These are phyloP conservation scores for Symbiodinium pilosum DNA, from an alignment of 73 alveolate species.

Conservation along the genomic window DNA sequence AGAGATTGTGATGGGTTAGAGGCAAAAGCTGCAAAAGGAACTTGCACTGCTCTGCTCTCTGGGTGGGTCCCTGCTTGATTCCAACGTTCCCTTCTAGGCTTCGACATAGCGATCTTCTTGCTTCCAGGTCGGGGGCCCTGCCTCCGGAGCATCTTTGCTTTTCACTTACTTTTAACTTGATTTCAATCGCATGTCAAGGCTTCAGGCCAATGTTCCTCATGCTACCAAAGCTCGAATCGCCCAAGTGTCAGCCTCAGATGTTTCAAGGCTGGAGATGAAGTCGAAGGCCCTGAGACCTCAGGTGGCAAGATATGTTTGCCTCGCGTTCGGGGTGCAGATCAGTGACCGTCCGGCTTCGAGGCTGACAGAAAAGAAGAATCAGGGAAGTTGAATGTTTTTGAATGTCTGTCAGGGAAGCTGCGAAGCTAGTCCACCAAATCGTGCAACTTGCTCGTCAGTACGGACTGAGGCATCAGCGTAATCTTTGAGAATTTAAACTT, in stretches of 20 bases:
- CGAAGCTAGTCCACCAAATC: neutral
- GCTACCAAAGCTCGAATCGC: neutral
- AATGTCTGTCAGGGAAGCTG: neutral
- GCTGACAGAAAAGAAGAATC: neutral
- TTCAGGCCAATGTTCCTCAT: too few species aligned
- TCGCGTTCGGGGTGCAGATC: neutral
- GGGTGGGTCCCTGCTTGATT: too few species aligned
- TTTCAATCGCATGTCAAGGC: too few species aligned
- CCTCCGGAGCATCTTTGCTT: too few species aligned
- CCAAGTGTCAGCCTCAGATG: neutral
- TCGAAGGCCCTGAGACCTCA: neutral
- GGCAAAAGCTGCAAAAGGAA: too few species aligned
- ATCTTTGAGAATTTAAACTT: neutral
- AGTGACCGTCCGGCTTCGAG: neutral
- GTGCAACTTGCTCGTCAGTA: neutral
- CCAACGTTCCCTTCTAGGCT: too few species aligned
- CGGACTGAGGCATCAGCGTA: conserved; percentile 56
- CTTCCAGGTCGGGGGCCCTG: neutral
- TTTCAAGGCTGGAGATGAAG: neutral
- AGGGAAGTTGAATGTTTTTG: neutral
- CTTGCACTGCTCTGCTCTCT: too few species aligned
- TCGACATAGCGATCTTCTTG: neutral
- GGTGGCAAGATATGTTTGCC: neutral
- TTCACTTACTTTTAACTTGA: too few species aligned
- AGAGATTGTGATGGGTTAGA: too few species aligned